Conservation (phyloP, 2,329 filamentous ascomycete genomes). For the Trichoderma hamatum region DNA sequence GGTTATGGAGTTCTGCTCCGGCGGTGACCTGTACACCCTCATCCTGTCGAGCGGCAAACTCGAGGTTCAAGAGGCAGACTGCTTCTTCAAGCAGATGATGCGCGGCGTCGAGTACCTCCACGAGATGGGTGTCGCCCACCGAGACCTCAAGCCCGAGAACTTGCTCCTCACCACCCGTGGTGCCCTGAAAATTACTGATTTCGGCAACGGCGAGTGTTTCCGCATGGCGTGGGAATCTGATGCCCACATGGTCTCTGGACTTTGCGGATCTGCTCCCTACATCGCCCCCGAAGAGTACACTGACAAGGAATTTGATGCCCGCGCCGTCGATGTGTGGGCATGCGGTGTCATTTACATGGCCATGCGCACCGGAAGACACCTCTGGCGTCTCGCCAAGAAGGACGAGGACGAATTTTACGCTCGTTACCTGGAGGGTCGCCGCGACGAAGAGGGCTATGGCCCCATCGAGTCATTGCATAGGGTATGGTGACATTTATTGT, state of each 20-base stretch:
- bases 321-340: conserved; percentile 98
- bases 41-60: conserved; percentile 90
- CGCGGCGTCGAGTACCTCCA: conserved; percentile 98
- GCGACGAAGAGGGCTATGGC: conserved; percentile 92
- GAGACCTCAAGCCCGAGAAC: conserved; percentile 96
- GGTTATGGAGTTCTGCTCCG: conserved; percentile 98
- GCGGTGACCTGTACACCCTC: conserved; percentile 92
- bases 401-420: conserved; percentile 98
- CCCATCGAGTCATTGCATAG: conserved; percentile 94
- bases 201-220: conserved; percentile 98
- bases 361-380: conserved; percentile 92
- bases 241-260: conserved; percentile 94
- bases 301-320: conserved; percentile 93
- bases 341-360: conserved; percentile 99
- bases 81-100: conserved; percentile 99
- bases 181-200: conserved; percentile 95
- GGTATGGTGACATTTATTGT: conserved; percentile 60
- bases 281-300: conserved; percentile 97
- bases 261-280: conserved; percentile 95
- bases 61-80: conserved; percentile 90
- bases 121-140: conserved; percentile 97
- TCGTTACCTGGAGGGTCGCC: conserved; percentile 87
- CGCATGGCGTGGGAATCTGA: conserved; percentile 99
- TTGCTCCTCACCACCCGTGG: conserved; percentile 90
- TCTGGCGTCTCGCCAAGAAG: conserved; percentile 96